A percentile compares a stretch with the other conserved stretches of the same genome.
phyloP scores from a whole-genome alignment of 2,329 filamentous ascomycete genomes.

The Bertia moriformis region DNA sequence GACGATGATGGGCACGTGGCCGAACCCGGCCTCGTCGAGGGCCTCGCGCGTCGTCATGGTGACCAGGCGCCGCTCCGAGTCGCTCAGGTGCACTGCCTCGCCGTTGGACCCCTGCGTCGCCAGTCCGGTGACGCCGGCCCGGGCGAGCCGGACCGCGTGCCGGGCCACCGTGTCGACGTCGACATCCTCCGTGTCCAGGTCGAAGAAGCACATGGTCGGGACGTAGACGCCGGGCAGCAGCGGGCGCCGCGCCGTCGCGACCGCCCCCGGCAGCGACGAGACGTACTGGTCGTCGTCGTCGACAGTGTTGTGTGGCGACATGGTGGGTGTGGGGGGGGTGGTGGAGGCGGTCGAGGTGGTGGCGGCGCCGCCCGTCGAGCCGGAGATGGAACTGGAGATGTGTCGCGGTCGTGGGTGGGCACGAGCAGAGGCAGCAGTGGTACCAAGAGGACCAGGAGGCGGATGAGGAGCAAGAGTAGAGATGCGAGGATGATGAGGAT shows the following conservation, averaged over 20 bases:
- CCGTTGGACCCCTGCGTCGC: constrained; percentile 72
- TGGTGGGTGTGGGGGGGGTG: background rate
- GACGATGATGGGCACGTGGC: constrained; percentile 57
- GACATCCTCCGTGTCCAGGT: constrained; percentile 47
- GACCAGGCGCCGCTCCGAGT: constrained; percentile 53
- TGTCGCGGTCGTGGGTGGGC: too few species aligned
- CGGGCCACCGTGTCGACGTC: constrained; percentile 45
- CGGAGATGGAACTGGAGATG: background rate
- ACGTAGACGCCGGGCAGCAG: constrained; percentile 49
- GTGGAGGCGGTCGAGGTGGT: background rate
- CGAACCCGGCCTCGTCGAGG: constrained; percentile 50
- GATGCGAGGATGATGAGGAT: too few species aligned
- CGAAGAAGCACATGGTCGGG: constrained; percentile 63
- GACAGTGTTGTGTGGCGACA: background rate
- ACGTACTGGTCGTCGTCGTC: background rate
- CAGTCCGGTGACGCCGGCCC: constrained; percentile 58
- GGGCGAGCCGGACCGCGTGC: constrained; percentile 55
- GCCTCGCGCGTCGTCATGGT: constrained; percentile 57
- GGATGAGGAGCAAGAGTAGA: too few species aligned
- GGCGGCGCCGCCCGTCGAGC: background rate
- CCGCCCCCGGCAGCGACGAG: constrained; percentile 1
- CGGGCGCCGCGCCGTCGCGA: constrained; percentile 17
- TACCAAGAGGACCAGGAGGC: too few species aligned
- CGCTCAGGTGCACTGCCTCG: constrained; percentile 66
- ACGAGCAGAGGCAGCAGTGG: too few species aligned